These are phyloP conservation scores for Crithidia bombi DNA, from an alignment of 208 protist genomes.

Conservation along the genomic window DNA sequence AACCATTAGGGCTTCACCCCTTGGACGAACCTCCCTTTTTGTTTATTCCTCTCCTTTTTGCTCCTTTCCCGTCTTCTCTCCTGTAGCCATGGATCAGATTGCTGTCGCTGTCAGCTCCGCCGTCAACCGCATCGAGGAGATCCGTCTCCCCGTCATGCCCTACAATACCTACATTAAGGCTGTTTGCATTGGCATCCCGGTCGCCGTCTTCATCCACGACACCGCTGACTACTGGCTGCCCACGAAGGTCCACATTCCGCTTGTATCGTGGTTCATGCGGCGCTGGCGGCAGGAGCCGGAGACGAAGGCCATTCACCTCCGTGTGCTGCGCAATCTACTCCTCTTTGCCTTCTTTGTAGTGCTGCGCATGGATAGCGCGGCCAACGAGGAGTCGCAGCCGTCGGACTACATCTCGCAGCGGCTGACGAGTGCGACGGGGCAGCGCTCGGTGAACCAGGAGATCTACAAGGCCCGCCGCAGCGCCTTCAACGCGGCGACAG, in stretches of 20 bases:
- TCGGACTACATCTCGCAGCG: constrained; percentile 78
- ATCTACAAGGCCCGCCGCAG: constrained; percentile 63
- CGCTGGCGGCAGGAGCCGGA: constrained; percentile 70
- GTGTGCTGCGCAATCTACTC: constrained; percentile 62
- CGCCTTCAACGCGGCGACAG: constrained; percentile 69
- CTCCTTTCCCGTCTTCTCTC: not conserved
- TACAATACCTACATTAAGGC: constrained; percentile 63
- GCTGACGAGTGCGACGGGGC: constrained; percentile 53
- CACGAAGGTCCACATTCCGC: constrained; percentile 47
- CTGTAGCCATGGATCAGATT: constrained; percentile 64
- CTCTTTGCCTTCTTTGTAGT: constrained; percentile 78
- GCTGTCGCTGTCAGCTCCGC: constrained; percentile 69
- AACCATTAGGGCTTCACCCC: too few species aligned
- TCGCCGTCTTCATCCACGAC: constrained; percentile 82
- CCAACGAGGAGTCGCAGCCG: constrained; percentile 50
- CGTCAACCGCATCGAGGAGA: constrained; percentile 68
- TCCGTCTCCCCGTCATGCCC: constrained; percentile 61
- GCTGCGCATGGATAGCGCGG: constrained; percentile 47
- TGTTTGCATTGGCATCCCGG: constrained; percentile 67
- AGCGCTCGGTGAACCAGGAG: constrained; percentile 56
- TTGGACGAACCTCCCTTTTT: too few species aligned
- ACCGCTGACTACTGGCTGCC: constrained; percentile 82
- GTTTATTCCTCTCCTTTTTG: not conserved
- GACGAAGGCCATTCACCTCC: constrained; percentile 56
- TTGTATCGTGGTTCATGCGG: constrained; percentile 82